phyloP scores from a whole-genome alignment of 768 basidiomycete species.

The Auricularia cornea region DNA sequence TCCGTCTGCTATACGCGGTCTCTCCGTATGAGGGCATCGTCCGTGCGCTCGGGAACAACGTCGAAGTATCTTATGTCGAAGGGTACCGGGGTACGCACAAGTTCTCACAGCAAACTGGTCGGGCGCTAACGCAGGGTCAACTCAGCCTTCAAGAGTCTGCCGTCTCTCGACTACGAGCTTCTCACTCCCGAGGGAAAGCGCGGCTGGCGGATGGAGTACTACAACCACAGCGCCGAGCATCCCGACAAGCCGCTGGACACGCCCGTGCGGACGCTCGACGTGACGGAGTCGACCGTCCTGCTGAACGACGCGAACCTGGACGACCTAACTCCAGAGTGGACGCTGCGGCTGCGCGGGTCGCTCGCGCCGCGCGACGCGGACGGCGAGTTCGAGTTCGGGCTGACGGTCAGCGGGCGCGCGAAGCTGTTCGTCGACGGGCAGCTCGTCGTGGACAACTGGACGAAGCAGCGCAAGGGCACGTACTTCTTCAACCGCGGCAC shows the following conservation, averaged over 20 bases:
- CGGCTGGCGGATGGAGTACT: slow-evolving; percentile 62
- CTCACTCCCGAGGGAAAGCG: slow-evolving; percentile 48
- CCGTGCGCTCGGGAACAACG: slow-evolving; percentile 44
- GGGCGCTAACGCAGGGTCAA: not conserved
- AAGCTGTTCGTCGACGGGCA: too few relatives aligned
- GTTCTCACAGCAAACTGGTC: too few relatives aligned
- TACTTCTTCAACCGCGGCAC: too few relatives aligned
- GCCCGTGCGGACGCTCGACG: slow-evolving; percentile 29
- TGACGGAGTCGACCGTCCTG: slow-evolving; percentile 62
- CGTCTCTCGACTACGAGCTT: slow-evolving; percentile 61
- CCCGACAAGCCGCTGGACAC: slow-evolving; percentile 34
- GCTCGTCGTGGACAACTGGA: too few relatives aligned
- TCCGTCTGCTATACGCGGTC: slow-evolving; percentile 68
- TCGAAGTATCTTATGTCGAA: too few relatives aligned
- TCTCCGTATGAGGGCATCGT: slow-evolving; percentile 72
- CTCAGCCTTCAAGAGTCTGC: slow-evolving; percentile 57
- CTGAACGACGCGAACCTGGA: slow-evolving; percentile 47
- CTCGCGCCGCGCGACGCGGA: slow-evolving; percentile 51
- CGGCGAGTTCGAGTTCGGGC: slow-evolving; percentile 60
- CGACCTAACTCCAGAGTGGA: slow-evolving; percentile 55
- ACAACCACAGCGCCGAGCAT: slow-evolving; percentile 47
- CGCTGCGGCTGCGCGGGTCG: slow-evolving; percentile 49
- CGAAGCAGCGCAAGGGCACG: too few relatives aligned
- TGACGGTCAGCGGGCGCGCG: too few relatives aligned
- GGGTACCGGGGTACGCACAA: too few relatives aligned